phyloP scores from a whole-genome alignment of 2,329 filamentous ascomycete species.

The Berkeleyomyces rouxiae region DNA sequence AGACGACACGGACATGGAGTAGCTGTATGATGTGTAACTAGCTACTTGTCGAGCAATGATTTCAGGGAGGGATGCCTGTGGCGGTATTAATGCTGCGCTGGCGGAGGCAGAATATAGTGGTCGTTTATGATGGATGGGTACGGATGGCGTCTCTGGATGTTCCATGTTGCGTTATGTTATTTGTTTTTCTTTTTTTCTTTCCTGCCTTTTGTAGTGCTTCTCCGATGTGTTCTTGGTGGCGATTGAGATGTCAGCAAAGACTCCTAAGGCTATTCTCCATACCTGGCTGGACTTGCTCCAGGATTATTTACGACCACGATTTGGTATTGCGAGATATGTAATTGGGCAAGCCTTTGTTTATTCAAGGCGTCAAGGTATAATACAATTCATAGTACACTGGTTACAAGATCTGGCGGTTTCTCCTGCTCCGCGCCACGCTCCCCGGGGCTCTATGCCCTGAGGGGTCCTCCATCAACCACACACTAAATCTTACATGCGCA shows the following conservation, averaged over 20 bases:
- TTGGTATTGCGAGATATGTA: not conserved
- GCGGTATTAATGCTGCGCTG: not conserved
- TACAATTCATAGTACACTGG: slow-evolving; percentile 11
- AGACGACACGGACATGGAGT: slow-evolving; percentile 30
- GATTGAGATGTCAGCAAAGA: not conserved
- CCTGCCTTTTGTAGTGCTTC: not conserved
- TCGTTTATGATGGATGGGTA: not conserved
- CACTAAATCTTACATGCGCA: slow-evolving; percentile 25
- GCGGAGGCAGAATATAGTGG: not conserved
- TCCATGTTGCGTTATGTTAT: slow-evolving; percentile 3
- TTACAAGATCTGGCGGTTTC: not conserved
- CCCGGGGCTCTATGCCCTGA: not conserved
- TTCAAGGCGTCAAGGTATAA: slow-evolving; percentile 3
- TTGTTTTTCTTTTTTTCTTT: not conserved
- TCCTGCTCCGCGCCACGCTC: not conserved
- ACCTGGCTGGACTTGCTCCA: too few relatives aligned
- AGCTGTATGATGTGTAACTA: not conserved
- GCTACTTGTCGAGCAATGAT: not conserved
- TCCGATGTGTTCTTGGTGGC: not conserved
- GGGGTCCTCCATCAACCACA: not conserved
- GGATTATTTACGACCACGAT: not conserved
- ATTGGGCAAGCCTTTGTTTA: not conserved
- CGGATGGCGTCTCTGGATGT: slow-evolving; percentile 5
- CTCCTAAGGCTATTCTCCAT: not conserved
- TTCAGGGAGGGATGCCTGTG: not conserved